Evolutionary conservation across 2,329 filamentous ascomycete species (phyloP), one percentile per base, ranked within the genome.

Genomic region (Macrophomina phaseolina): DNA sequence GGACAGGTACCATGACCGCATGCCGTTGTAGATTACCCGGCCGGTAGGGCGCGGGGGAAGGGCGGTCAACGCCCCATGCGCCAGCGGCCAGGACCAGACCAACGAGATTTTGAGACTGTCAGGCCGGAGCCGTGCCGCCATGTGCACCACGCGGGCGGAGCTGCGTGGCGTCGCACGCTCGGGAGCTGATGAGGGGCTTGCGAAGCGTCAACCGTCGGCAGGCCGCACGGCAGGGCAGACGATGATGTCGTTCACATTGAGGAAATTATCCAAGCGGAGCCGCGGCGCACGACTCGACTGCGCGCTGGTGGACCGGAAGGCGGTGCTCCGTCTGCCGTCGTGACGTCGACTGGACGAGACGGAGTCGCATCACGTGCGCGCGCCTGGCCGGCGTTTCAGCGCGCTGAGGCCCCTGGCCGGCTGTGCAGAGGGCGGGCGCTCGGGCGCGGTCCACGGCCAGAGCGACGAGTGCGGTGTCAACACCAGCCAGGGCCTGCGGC

Each of bases 11-110:
- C 42, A 18, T 61, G 55, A 23, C 42, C 42, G 56, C 58, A 62
- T 49, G 45, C 32, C 58, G 58, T 62, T 62, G 58, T 49, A 49
- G 32, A 62, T 62, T 62, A 62, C 46, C 45, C 58, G 52, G 14
- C 52, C 38, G 34, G n/a, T 11, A 7, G 4, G 23, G 40, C 52
- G 58, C 58, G 58, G 58, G 58, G 58, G 56, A 48, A 61, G 34
- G 56, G 28, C 55, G 34, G 56, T 48, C 42, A 28, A 61, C 56
- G 56, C 56, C 28, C 52, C 52, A 38, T 55, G 52, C 32, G 34
- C 52, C 11, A 9, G 30, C 30, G 48, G 52, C 32, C 18, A 34
- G 52, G 36, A 23, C 38, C 52, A 7, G 52, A 55, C 30, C 51
- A n/a, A 23, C 8, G 23, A n/a, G 8, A 34, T 12, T 18, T 12